phyloP scores from a whole-genome alignment of 805 yeast species.

The Cyberlindnera mycetangii region DNA sequence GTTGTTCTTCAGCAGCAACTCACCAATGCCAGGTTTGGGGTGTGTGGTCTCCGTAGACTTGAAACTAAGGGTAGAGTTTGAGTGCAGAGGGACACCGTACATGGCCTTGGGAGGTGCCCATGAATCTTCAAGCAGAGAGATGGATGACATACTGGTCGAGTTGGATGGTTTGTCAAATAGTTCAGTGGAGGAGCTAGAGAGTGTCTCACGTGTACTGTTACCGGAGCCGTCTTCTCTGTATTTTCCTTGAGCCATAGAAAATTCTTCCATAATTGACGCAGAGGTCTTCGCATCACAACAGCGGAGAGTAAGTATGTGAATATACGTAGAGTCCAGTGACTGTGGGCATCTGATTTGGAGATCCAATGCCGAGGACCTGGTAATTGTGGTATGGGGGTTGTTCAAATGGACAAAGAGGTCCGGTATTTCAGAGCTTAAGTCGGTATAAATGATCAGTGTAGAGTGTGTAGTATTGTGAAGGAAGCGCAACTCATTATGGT shows the following conservation, averaged over 20 bases:
- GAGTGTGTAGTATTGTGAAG: conserved; percentile 6
- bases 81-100: conserved; percentile 11
- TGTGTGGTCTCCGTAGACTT: conserved; percentile 4
- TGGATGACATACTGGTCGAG: conserved; percentile 26
- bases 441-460: conserved; percentile 16
- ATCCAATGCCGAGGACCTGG: conserved; percentile 16
- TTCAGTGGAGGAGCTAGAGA: conserved; percentile 13
- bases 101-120: conserved; percentile 12
- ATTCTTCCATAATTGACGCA: conserved; percentile 14
- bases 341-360: conserved; percentile 16
- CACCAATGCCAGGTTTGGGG: conserved; percentile 5
- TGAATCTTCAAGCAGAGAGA: conserved; percentile 13
- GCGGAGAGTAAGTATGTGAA: conserved; percentile 24
- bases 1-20: conserved; percentile 20
- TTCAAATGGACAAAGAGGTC: conserved; percentile 19
- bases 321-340: conserved; percentile 13
- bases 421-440: conserved; percentile 5
- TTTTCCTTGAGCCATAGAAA: conserved; percentile 6
- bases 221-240: conserved; percentile 1
- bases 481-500: conserved; percentile 20
- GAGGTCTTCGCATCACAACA: conserved; percentile 19
- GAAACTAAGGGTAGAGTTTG: conserved; percentile 17
- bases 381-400: conserved; percentile 11
- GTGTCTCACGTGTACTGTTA: conserved; percentile 7
- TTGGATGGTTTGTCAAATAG: conserved; percentile 25